A percentile compares a stretch with the other conserved stretches of the same genome.
Conservation (phyloP, 1,139 yeast genomes). For the Saccharomyces uvarum region DNA sequence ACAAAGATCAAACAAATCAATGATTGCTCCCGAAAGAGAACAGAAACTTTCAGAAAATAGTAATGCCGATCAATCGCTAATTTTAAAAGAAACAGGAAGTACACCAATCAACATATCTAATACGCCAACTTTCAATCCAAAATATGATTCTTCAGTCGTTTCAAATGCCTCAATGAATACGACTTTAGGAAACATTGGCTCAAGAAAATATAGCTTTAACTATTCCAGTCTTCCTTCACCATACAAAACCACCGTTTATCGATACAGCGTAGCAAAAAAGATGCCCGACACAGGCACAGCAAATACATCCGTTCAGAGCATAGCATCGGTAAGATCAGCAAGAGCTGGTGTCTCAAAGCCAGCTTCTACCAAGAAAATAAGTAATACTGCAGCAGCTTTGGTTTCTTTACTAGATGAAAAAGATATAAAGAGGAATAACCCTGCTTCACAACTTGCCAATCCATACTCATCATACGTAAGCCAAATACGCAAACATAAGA, state of each 20-base stretch:
- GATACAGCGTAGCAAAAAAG: constrained; percentile 18
- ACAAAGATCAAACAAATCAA: constrained; percentile 31
- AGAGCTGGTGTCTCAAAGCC: constrained; percentile 2
- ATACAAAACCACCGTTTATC: constrained; percentile 42
- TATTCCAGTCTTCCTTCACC: constrained; percentile 63
- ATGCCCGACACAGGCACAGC: constrained; percentile 7
- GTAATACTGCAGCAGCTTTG: constrained; percentile 60
- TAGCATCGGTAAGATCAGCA: not conserved
- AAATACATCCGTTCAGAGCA: constrained; percentile 3
- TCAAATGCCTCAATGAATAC: constrained; percentile 13
- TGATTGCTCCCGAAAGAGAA: constrained; percentile 3
- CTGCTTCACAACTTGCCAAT: constrained; percentile 38
- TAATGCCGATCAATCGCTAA: constrained; percentile 8
- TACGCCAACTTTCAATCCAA: constrained; percentile 33
- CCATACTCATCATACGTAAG: constrained; percentile 41
- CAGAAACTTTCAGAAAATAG: not conserved
- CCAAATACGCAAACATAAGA: constrained; percentile 24
- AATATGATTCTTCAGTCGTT: constrained; percentile 23
- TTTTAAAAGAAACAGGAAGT: constrained; percentile 13
- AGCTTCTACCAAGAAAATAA: constrained; percentile 34
- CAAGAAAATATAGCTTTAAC: constrained; percentile 42
- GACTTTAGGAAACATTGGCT: constrained; percentile 17
- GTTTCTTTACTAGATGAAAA: constrained; percentile 51
- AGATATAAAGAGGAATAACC: constrained; percentile 16
- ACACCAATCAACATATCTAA: constrained; percentile 14